Percentiles rank a stretch among this genome's conserved stretches.
Conservation (phyloP, 331 rosid genomes). For the Stylosanthes scabra region DNA sequence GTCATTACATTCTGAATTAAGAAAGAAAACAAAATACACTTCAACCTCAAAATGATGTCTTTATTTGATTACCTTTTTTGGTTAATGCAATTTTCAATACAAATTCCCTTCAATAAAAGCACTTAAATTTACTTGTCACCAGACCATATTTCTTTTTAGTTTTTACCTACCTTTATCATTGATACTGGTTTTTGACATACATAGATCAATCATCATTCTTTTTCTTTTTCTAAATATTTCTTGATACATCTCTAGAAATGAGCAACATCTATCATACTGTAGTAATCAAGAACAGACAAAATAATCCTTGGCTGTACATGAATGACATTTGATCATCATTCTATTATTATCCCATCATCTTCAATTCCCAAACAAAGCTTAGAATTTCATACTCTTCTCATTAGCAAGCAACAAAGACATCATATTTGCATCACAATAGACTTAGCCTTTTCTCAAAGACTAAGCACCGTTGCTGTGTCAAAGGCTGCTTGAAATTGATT, state of each 20-base stretch:
- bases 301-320: too few species aligned
- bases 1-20: neutral
- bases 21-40: neutral
- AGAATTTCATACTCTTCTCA: conserved; percentile 36
- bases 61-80: conserved; percentile 17
- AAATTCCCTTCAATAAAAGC: conserved; percentile 31
- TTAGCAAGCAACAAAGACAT: conserved; percentile 42
- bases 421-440: conserved; percentile 32
- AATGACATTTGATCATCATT: conserved; percentile 21
- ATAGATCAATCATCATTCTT: conserved; percentile 12
- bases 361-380: conserved; percentile 32
- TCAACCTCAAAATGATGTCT: conserved; percentile 25
- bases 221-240: conserved; percentile 8
- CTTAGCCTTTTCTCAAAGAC: conserved; percentile 18
- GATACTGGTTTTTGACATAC: conserved; percentile 25
- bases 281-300: too few species aligned
- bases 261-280: neutral
- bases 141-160: neutral
- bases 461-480: conserved; percentile 49
- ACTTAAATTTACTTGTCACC: conserved; percentile 39
- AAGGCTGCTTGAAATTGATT: conserved; percentile 45
- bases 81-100: conserved; percentile 24
- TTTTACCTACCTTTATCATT: neutral
- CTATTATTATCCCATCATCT: conserved; percentile 14
- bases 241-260: conserved; percentile 14